Conservation (phyloP, 176 grass and related monocot genomes). For the Oryza brachyantha region DNA sequence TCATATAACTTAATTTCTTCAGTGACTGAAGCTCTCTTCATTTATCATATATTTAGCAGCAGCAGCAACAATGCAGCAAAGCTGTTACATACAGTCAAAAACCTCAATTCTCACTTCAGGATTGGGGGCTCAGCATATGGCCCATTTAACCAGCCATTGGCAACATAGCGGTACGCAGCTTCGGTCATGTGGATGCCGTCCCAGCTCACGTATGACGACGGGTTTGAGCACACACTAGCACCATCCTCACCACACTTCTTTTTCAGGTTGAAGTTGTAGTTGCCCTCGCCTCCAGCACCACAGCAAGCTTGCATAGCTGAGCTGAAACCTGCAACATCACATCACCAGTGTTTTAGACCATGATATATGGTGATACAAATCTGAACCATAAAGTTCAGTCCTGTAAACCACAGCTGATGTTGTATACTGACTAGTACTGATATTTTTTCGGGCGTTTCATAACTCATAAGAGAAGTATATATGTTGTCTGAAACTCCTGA, state of each 20-base stretch:
- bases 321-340: slow-evolving; percentile 54
- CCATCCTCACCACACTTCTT: slow-evolving; percentile 78
- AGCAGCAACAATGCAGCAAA: neutral
- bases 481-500: neutral
- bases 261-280: slow-evolving; percentile 90
- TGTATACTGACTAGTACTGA: neutral
- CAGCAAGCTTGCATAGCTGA: slow-evolving; percentile 67
- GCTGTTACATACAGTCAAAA: slow-evolving; percentile 27
- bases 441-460: neutral
- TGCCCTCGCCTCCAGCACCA: slow-evolving; percentile 61
- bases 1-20: slow-evolving; percentile 41
- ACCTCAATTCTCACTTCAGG: slow-evolving; percentile 42
- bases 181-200: slow-evolving; percentile 97
- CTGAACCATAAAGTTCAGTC: neutral
- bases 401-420: neutral
- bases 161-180: slow-evolving; percentile 64
- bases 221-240: slow-evolving; percentile 55
- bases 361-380: neutral
- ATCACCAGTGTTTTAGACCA: slow-evolving; percentile 18
- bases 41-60: slow-evolving; percentile 20
- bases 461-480: neutral
- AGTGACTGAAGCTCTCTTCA: slow-evolving; percentile 19
- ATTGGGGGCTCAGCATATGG: slow-evolving; percentile 81
- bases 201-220: slow-evolving; percentile 75
- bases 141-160: slow-evolving; percentile 77